Evolutionary conservation across 768 basidiomycete species (phyloP), one percentile per base, ranked within the genome.

Genomic region (Pleurotus djamor): DNA sequence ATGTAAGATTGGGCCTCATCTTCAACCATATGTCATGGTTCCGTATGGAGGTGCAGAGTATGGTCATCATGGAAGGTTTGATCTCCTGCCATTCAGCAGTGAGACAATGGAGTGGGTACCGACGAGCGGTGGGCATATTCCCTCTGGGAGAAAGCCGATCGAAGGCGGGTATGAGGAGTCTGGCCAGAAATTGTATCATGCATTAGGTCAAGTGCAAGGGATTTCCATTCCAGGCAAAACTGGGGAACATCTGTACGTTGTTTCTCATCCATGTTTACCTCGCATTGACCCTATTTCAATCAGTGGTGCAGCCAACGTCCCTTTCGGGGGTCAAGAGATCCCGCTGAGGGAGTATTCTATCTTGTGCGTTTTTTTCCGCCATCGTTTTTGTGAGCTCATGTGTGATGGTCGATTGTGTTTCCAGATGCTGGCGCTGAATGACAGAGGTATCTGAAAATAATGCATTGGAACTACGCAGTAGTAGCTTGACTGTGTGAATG

Each of bases 81-180:
- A 93, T 68, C 72, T 94, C 37, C 79, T 94, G 0, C 89, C 91
- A 3, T 88, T 90, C 68, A 80, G 83, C 43, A 72, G 78, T 0
- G 70, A 73, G 28, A 82, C 80, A 56, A 94, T 94, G 91, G 91
- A 91, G 69, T 90, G 83, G 78, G 88, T 93, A 5, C 74, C 49
- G 0, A 83, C 90, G 0, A 79, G 82, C 9, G 69, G 82, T 59
- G 91, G 91, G 3, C 74, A 71, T 47, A 77, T 90, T 56, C 86
- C 91, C 4, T 62, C 68, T 2, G 85, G 84, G 4, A 75, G 85
- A 36, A 70, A 74, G 12, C 86, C 87, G 0, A 77, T 92, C 14
- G 84, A 88, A 64, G 92, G 89, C 1, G 90, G 88, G 1, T 89
- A 90, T 61, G 91, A 93, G 71, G 85, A 89, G 36, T 70, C 75